Conservation (phyloP, 495 filamentous ascomycete species). For the Jackrogersella minutella region DNA sequence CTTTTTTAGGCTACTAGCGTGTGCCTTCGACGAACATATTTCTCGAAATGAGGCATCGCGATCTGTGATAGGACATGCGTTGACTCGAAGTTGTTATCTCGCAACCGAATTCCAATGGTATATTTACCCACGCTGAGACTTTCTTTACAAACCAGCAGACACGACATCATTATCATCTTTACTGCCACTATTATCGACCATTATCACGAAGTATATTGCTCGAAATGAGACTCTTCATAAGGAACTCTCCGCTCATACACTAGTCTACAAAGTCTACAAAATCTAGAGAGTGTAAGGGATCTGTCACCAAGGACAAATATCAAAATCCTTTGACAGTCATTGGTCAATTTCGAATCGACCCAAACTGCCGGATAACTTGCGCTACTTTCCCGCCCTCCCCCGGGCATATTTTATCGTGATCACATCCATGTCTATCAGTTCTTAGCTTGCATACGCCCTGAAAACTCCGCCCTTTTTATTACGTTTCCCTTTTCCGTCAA, state of each 20-base stretch:
- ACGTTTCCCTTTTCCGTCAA: too few species aligned
- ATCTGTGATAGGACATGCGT: background rate
- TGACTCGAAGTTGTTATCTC: background rate
- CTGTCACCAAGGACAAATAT: background rate
- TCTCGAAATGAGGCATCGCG: background rate
- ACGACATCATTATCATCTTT: constrained; percentile 9
- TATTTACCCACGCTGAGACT: background rate
- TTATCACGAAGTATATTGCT: background rate
- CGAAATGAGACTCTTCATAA: too few species aligned
- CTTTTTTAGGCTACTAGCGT: constrained; percentile 22
- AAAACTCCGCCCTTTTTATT: constrained; percentile 22
- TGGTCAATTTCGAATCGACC: constrained; percentile 17
- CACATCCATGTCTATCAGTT: constrained; percentile 27
- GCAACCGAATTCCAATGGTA: background rate
- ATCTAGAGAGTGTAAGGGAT: too few species aligned
- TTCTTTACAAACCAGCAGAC: constrained; percentile 15
- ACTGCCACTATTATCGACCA: background rate
- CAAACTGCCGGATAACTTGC: constrained; percentile 32
- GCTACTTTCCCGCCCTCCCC: constrained; percentile 19
- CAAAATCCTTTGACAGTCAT: constrained; percentile 5
- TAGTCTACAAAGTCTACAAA: too few species aligned
- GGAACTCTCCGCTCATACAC: too few species aligned
- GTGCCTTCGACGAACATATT: constrained; percentile 11
- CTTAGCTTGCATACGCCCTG: constrained; percentile 33
- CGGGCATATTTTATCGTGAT: constrained; percentile 20